Evolutionary conservation across 2,329 filamentous ascomycete species (phyloP), one percentile per base, ranked within the genome.

Genomic region (Plectosphaerella cucumerina): DNA sequence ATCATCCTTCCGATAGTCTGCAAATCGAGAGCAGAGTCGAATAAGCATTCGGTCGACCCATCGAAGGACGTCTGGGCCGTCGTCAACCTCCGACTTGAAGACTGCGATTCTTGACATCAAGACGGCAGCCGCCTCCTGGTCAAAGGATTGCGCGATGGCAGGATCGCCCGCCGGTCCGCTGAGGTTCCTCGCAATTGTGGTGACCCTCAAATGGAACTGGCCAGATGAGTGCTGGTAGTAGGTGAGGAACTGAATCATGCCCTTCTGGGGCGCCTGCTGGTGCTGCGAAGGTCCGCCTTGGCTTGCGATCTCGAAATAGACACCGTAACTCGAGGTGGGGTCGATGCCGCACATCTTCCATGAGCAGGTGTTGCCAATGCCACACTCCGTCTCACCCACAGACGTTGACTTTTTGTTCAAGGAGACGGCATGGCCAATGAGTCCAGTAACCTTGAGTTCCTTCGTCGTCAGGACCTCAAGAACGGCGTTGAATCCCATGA

Each of bases 271-370:
- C 6, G 87, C 85, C 67, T 93, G 90, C 63, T 93, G 89, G 68
- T 95, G 89, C 56, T 89, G 85, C 46, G 88, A 81, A 15, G 91
- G 88, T 8, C 91, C 91, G 34, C 90, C 91, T 71, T 97, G 94
- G 61, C 89, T 90, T 44, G 94, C 93, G 65, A 99, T 95, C 70
- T 99, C 94, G 62, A 97, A 99, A 73, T 97, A 99, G 56, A 99
- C 82, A 54, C 91, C 94, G 62, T 97, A 97, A 63, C 91, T 97
- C 31, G 94, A 85, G 50, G 85, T 87, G 11, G 94, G 94, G 62
- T 97, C 92, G 59, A 99, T 97, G 59, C 91, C 92, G 63, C 94
- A 97, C 93, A 99, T 97, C 74, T 99, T 99, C 94, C 94, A 99
- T 3, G 92, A 93, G 70, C 93, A 97, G 1, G 94, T 99, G 67